Evolutionary conservation across 768 basidiomycete species (phyloP).

Genomic region (Amanita inopinata): DNA sequence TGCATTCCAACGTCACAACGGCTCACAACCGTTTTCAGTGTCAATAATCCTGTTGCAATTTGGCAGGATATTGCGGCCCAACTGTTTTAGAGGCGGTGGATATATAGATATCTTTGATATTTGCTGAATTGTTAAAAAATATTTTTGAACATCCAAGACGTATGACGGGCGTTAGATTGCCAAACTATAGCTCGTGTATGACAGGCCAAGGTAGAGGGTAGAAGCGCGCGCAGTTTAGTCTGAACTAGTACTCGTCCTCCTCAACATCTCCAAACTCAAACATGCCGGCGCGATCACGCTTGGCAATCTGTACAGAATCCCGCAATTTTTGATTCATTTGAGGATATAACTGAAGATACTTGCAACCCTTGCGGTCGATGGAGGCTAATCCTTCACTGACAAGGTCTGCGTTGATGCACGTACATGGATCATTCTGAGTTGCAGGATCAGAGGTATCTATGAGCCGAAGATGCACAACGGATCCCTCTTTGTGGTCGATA

Average conservation of each 20-base stretch:
- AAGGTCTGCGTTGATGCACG: conserved; percentile 84
- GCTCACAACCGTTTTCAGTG: conserved; percentile 22
- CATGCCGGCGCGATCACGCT: conserved; percentile 69
- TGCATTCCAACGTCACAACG: not conserved
- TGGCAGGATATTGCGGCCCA: conserved; percentile 39
- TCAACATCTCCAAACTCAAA: conserved; percentile 90
- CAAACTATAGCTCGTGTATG: too few relatives aligned
- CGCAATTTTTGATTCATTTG: conserved; percentile 57
- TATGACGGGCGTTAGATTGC: too few relatives aligned
- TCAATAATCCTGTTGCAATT: conserved; percentile 45
- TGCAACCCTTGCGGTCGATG: conserved; percentile 70
- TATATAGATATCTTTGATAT: not conserved
- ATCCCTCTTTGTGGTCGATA: conserved; percentile 77
- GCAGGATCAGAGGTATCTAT: conserved; percentile 80
- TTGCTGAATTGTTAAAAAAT: too few relatives aligned
- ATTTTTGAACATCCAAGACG: not conserved
- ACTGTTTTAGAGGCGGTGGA: conserved; percentile 10
- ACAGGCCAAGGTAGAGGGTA: too few relatives aligned
- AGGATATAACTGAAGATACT: conserved; percentile 63
- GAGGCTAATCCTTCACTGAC: conserved; percentile 80
- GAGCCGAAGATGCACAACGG: conserved; percentile 76
- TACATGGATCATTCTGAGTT: conserved; percentile 54
- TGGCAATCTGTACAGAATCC: conserved; percentile 51
- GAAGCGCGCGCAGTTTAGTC: not conserved
- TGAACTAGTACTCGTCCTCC: conserved; percentile 47